Base-by-base conservation (phyloP, 1,284 basidiomycete species). In the Rhodotorula glutinis region DNA sequence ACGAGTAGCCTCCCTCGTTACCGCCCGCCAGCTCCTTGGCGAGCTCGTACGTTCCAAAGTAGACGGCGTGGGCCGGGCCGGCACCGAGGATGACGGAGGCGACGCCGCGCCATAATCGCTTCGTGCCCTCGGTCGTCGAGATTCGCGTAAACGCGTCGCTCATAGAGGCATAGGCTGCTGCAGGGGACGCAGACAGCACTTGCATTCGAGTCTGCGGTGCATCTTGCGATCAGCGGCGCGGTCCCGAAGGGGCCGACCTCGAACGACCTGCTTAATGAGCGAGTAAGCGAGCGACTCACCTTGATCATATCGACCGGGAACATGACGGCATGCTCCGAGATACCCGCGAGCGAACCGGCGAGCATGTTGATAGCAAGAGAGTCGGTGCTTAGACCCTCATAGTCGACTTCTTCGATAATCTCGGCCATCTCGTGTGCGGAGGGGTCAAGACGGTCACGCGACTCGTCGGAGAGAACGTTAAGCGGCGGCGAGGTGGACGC, bases 311-410 rank as follows among this genome's bases (percentile, higher is more conserved):
- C 96, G 71, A 98, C 84, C 5, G 96, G 96, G 78, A 92, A 99
- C 90, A 99, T 98, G 78, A 96, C 92, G 33, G 94, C 91, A 81
- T 99, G 96, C 80, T 99, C 96, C 63, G 92, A 93, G 75, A 99
- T 98, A 69, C 96, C 96, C 74, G 96, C 95, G 79, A 98, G 82
- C 56, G 93, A 93, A 65, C 96, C 96, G 33, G 96, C 96, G 76
- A 92, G 82, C 96, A 98, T 98, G 81, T 94, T 96, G 73, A 96
- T 90, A 29, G 79, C 81, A 73, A 80, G 62, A 60, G 70, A 65
- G 61, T 75, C 74, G 47, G 62, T 43, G 49, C 66, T 65, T 33
- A 74, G 59, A 5, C 70, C 70, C 29, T 73, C 72, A 40, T 72
- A 73, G 49, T 73, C 72, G 56, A 71, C 66, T 41, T 73, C 71